phyloP scores from a whole-genome alignment of 305 asterid genomes.

The Petunia hybrid region DNA sequence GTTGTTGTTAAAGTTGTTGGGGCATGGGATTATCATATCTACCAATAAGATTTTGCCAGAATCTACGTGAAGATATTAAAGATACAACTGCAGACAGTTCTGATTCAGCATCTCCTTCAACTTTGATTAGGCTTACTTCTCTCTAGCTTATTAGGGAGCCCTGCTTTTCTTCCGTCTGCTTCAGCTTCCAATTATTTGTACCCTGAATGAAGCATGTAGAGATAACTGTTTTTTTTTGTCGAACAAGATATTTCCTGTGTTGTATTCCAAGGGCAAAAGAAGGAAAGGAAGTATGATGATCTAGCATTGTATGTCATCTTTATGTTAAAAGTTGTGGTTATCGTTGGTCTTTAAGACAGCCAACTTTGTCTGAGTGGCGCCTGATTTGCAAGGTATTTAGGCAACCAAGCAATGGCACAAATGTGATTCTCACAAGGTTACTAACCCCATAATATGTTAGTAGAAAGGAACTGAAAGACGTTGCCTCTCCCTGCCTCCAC shows the following conservation, averaged over 20 bases:
- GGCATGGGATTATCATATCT: not conserved
- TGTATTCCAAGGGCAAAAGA: not conserved
- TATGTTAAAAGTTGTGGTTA: no score
- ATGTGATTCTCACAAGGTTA: no score
- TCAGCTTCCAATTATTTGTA: not conserved
- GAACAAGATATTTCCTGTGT: not conserved
- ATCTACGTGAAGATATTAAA: not conserved
- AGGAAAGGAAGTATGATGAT: not conserved
- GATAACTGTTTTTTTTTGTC: not conserved
- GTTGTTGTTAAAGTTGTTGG: not conserved
- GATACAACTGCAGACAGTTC: not conserved
- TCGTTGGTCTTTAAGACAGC: not conserved
- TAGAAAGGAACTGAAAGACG: no score
- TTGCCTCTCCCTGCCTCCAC: no score
- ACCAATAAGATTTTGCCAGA: slow-evolving; percentile 2
- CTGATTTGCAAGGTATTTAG: not conserved
- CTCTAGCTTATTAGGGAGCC: not conserved
- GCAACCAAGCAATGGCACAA: no score
- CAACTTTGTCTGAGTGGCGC: not conserved
- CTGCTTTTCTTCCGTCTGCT: not conserved
- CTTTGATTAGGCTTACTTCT: not conserved
- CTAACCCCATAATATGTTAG: no score
- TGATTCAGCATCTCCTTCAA: not conserved
- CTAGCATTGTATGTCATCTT: not conserved
- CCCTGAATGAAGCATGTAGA: not conserved